Evolutionary conservation across 345 rosid species (phyloP).

Genomic region (Lepidium africanum): DNA sequence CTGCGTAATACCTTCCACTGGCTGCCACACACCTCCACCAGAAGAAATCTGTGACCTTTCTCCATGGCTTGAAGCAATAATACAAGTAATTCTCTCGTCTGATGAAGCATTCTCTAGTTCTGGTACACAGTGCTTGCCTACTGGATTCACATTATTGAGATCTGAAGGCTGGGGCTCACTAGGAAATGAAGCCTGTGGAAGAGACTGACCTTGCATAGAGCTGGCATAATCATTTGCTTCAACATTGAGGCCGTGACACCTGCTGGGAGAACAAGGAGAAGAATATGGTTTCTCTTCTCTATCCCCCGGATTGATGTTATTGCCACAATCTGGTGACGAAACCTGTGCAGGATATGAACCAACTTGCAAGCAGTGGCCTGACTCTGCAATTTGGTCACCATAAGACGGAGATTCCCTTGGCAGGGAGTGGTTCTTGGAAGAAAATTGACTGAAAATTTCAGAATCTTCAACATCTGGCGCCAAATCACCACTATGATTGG

Average conservation of each 20-base stretch:
- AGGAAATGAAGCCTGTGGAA: conserved; percentile 23
- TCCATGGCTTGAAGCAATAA: conserved; percentile 35
- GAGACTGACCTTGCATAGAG: conserved; percentile 24
- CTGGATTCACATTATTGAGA: conserved; percentile 29
- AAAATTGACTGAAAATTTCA: conserved; percentile 25
- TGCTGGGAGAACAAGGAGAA: conserved; percentile 21
- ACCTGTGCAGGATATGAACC: conserved; percentile 34
- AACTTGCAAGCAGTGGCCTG: conserved; percentile 21
- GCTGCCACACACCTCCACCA: conserved; percentile 54
- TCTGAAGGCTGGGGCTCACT: conserved; percentile 27
- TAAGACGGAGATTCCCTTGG: conserved; percentile 5
- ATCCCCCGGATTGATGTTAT: background rate
- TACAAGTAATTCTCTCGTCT: conserved; percentile 34
- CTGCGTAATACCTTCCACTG: conserved; percentile 32
- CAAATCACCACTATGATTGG: conserved; percentile 31
- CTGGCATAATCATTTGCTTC: conserved; percentile 16
- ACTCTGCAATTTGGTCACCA: conserved; percentile 19
- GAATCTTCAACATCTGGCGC: conserved; percentile 20
- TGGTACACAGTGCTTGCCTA: conserved; percentile 28
- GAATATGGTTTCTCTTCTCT: conserved; percentile 13
- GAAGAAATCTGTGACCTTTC: conserved; percentile 39
- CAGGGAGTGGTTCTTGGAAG: conserved; percentile 1
- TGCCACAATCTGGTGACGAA: conserved; percentile 25
- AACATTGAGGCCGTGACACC: background rate
- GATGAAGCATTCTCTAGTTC: conserved; percentile 40